Percentiles rank a stretch among this genome's conserved stretches.
phyloP scores from a whole-genome alignment of 495 filamentous ascomycete genomes.

The Neurospora sp. region DNA sequence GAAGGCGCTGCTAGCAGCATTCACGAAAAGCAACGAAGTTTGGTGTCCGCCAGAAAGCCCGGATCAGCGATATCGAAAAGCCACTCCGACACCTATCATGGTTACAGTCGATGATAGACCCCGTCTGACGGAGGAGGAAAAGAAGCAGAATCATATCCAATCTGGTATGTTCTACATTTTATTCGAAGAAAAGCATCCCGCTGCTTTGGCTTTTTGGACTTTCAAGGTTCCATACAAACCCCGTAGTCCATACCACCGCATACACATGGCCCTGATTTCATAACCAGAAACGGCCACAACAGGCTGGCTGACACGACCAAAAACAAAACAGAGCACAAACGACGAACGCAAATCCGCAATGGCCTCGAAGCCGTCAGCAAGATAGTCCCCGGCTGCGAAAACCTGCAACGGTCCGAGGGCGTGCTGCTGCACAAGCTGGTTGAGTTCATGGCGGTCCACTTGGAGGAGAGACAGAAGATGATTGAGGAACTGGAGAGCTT shows the following conservation, averaged over 20 bases:
- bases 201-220: not conserved
- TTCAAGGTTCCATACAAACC: not conserved
- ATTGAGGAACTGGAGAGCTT: conserved; percentile 26
- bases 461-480: conserved; percentile 50
- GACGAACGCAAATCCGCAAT: conserved; percentile 72
- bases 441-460: conserved; percentile 55
- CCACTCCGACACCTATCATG: not conserved
- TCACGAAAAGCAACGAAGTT: not conserved
- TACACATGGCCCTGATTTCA: not conserved
- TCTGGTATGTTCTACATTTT: conserved; percentile 34
- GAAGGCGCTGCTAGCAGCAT: not conserved
- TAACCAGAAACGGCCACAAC: not conserved
- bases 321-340: conserved; percentile 60
- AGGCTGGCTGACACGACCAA: not conserved
- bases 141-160: conserved; percentile 84
- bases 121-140: conserved; percentile 75
- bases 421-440: conserved; percentile 70
- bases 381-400: conserved; percentile 72
- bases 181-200: not conserved
- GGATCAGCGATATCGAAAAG: not conserved
- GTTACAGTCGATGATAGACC: conserved; percentile 45
- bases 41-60: not conserved
- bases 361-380: conserved; percentile 80
- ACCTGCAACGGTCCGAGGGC: conserved; percentile 77
- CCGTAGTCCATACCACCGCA: not conserved